Conservation (phyloP, 2,329 filamentous ascomycete genomes). For the Diaporthe capsici region DNA sequence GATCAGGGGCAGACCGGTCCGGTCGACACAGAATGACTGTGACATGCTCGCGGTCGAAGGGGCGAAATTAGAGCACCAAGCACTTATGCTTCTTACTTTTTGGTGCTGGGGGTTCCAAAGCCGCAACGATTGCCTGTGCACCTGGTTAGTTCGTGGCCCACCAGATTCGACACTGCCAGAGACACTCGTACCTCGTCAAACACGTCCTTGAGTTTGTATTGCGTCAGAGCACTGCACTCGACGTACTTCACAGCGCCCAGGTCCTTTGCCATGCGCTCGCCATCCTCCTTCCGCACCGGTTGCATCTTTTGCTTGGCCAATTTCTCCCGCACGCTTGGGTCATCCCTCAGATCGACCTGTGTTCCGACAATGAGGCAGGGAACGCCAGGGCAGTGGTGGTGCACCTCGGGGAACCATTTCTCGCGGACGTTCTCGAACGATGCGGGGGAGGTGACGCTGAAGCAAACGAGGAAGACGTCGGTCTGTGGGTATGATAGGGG, state of each 20-base stretch:
- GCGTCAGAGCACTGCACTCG: slow-evolving; percentile 96
- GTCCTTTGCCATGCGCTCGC: slow-evolving; percentile 96
- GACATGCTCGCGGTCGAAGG: slow-evolving; percentile 4
- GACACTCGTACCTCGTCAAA: slow-evolving; percentile 88
- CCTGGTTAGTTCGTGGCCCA: slow-evolving; percentile 32
- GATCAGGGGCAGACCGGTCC: slow-evolving; percentile 1
- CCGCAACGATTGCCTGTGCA: slow-evolving; percentile 90
- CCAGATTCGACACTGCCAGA: slow-evolving; percentile 42
- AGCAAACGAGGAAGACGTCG: slow-evolving; percentile 98
- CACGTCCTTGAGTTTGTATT: slow-evolving; percentile 99
- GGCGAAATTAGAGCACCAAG: slow-evolving; percentile 71
- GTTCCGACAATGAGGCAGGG: slow-evolving; percentile 98
- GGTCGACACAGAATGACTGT: slow-evolving; percentile 13
- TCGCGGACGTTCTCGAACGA: slow-evolving; percentile 99
- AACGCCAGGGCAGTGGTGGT: slow-evolving; percentile 98
- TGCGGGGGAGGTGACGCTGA: slow-evolving; percentile 96
- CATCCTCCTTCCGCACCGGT: slow-evolving; percentile 91
- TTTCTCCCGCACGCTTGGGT: slow-evolving; percentile 89
- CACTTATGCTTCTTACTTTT: slow-evolving; percentile 84
- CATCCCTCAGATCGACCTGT: slow-evolving; percentile 95
- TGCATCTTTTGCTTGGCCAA: slow-evolving; percentile 96
- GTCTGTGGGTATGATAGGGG: slow-evolving; percentile 98
- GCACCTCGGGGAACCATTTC: slow-evolving; percentile 99
- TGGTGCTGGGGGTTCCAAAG: slow-evolving; percentile 86
- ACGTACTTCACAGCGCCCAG: slow-evolving; percentile 99